phyloP scores from a whole-genome alignment of 179 eudicot species.

The Nepenthes alata region DNA sequence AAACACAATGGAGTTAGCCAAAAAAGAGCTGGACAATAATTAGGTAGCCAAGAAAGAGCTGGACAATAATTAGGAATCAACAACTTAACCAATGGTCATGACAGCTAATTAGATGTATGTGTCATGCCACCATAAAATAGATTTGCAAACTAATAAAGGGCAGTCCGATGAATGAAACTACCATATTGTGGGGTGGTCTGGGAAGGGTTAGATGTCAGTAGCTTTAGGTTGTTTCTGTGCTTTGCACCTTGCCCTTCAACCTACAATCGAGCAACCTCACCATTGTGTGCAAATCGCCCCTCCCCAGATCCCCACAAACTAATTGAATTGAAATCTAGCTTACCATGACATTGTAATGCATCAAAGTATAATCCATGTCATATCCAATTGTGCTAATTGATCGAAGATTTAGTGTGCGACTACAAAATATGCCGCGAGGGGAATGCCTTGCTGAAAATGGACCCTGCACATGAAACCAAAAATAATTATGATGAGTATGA shows the following conservation, averaged over 20 bases:
- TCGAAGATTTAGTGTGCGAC: constrained; percentile 80
- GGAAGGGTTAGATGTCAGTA: background rate
- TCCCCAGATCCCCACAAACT: background rate
- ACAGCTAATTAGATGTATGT: too few species aligned
- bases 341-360: constrained; percentile 93
- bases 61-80: too few species aligned
- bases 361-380: constrained; percentile 97
- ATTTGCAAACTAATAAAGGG: too few species aligned
- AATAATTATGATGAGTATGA: background rate
- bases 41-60: too few species aligned
- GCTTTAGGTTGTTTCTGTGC: background rate
- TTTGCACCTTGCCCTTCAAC: background rate
- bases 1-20: too few species aligned
- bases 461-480: constrained; percentile 38
- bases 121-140: too few species aligned
- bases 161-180: too few species aligned
- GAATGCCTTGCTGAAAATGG: constrained; percentile 67
- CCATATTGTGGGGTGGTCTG: too few species aligned
- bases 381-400: constrained; percentile 94
- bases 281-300: background rate
- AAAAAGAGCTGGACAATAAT: too few species aligned
- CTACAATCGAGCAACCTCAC: background rate
- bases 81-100: too few species aligned
- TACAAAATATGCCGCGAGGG: constrained; percentile 94
- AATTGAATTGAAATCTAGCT: background rate